Percentiles rank a stretch among this genome's conserved stretches.
These are phyloP conservation scores for Neonectria faginata DNA, from an alignment of 2,329 filamentous ascomycete genomes.

Conservation along the genomic window DNA sequence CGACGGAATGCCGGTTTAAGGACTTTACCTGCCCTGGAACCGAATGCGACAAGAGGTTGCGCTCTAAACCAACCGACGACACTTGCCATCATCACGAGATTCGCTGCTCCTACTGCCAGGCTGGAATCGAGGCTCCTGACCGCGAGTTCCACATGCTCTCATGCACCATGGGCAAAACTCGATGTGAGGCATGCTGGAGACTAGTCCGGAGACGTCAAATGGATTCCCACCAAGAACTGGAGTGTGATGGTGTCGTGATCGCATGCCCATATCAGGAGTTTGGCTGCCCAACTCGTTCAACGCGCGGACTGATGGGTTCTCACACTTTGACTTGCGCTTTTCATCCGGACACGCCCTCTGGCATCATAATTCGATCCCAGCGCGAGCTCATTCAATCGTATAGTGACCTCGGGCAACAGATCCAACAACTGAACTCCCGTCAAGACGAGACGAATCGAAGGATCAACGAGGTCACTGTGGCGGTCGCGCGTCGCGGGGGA, in stretches of 20 bases:
- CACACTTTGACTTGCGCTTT: conserved; percentile 65
- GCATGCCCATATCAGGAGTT: conserved; percentile 59
- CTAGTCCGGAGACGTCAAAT: conserved; percentile 59
- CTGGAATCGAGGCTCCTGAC: conserved; percentile 60
- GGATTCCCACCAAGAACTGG: conserved; percentile 58
- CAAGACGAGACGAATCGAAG: conserved; percentile 51
- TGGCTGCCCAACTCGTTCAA: conserved; percentile 51
- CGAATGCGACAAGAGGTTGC: conserved; percentile 63
- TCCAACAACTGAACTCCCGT: conserved; percentile 50
- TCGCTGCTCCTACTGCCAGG: conserved; percentile 66
- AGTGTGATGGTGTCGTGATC: conserved; percentile 63
- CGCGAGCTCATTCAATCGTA: conserved; percentile 60
- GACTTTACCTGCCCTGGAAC: conserved; percentile 67
- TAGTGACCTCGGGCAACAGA: conserved; percentile 50
- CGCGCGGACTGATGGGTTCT: conserved; percentile 53
- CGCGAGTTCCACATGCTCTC: conserved; percentile 50
- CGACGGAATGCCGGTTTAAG: conserved; percentile 67
- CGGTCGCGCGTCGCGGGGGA: conserved; percentile 50
- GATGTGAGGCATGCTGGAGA: conserved; percentile 63
- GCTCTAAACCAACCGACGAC: conserved; percentile 62
- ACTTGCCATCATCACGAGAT: conserved; percentile 67
- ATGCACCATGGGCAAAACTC: conserved; percentile 60
- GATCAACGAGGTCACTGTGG: conserved; percentile 56
- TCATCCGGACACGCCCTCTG: conserved; percentile 61
- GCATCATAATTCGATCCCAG: conserved; percentile 62